Base-by-base conservation (phyloP, 495 filamentous ascomycete genomes). In the Penicillium egyptiacum region DNA sequence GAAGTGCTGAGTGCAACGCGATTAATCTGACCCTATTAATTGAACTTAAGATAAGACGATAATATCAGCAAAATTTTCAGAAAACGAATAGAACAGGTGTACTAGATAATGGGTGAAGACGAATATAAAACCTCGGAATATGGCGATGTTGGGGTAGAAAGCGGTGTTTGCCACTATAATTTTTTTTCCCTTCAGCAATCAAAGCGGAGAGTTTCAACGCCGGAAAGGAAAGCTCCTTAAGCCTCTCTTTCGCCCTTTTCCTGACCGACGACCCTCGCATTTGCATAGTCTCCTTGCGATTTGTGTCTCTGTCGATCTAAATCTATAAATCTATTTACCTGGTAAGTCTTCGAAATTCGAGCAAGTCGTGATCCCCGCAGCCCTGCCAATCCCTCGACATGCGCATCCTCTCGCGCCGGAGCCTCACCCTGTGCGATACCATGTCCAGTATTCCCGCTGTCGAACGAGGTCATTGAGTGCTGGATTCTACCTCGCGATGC, bases 211-310 rank as follows among this genome's bases (percentile, higher is more conserved):
- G 59, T 64, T 63, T 58, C 63, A 66, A 63, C 63, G 66, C 63
- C 66, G 66, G 66, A 69, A 69, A 69, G 58, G 66, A 69, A 69
- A 66, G 66, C 66, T 69, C 60, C 66, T 66, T 69, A 58, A 61
- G 57, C 64, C 62, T 46, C 58, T 64, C 66, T 61, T 66, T 69
- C 61, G 66, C 66, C 63, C 66, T 60, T 60, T 57, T 62, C 61
- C 40, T 56, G 58, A 52, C 28, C 28, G 40, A 39, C 54, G 54
- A 54, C 42, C 53, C 39, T 49, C 44, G 50, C 53, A 61, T 60
- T 33, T 53, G 55, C 57, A 55, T 47, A 56, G 55, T 59, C 45
- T 14, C 41, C 45, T 47, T 37, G 53, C 51, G 43, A 66, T 49
- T 50, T 54, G 35, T 49, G 52, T 40, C 35, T 8, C 19, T 9